Evolutionary conservation across 768 basidiomycete species (phyloP), one percentile per base, ranked within the genome.

Genomic region (Mycena vitilis): DNA sequence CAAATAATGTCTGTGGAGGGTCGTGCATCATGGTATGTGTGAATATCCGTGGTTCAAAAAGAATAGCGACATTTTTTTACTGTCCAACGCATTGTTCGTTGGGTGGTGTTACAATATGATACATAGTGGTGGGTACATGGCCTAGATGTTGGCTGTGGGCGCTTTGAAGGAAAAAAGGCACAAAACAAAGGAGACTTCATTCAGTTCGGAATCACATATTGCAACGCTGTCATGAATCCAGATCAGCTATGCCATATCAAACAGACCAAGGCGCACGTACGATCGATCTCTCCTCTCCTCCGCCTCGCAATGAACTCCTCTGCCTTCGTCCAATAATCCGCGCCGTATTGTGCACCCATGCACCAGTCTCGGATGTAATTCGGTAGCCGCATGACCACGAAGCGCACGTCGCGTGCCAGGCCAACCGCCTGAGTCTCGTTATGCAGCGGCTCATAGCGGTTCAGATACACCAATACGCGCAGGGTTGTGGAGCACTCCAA

Each of bases 301-400:
- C 40, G 38, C 23, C 37, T 18, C 18, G 23, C 56, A 44, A 57
- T 42, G 22, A 57, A 57, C 13, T 9, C 20, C 15, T 57, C 56
- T 15, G 56, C 56, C 13, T 40, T 40, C 25, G 23, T 40, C 56
- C 56, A 57, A 11, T 57, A 57, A 25, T 57, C 56, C 18, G 10
- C 40, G 56, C 56, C 56, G 20, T 18, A 42, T 18, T 44, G 40
- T 5, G 56, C 40, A 8, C 56, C 56, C 23, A 40, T n/a, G 15
- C 25, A 44, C 56, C 56, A 57, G 40, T 57, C 56, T 12, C 25
- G 8, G 7, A 57, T 23, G 23, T 57, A 42, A 13, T 40, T 44
- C 22, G 15, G 6, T 15, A 40, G 7, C 8, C 15, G 16, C 56
- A 42, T 57, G 23, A 42, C 22, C 5, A 57, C 56, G 20, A 57